Conservation (phyloP, 2,329 filamentous ascomycete species). For the Plectosphaerella cucumerina region DNA sequence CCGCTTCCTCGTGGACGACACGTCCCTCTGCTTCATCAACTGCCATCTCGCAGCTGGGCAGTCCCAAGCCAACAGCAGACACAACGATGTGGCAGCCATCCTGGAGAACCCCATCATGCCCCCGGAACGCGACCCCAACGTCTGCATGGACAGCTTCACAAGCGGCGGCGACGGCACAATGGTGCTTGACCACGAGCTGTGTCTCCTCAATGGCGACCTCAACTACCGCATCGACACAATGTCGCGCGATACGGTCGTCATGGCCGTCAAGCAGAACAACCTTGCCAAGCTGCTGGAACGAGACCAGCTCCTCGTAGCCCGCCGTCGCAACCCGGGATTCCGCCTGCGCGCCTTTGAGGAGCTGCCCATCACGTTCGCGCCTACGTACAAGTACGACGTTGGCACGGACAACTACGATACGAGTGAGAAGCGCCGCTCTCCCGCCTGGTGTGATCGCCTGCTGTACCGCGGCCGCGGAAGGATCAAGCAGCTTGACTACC, state of each 20-base stretch:
- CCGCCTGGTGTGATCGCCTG: conserved; percentile 94
- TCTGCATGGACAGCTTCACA: conserved; percentile 73
- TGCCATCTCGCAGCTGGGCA: conserved; percentile 96
- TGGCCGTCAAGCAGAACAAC: conserved; percentile 77
- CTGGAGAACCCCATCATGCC: conserved; percentile 77
- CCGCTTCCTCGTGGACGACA: conserved; percentile 91
- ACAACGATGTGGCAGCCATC: conserved; percentile 88
- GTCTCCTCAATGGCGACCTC: conserved; percentile 89
- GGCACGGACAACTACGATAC: conserved; percentile 92
- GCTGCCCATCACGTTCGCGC: conserved; percentile 82
- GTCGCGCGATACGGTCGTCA: conserved; percentile 87
- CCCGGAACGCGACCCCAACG: conserved; percentile 60
- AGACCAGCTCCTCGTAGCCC: conserved; percentile 86
- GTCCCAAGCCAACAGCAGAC: conserved; percentile 81
- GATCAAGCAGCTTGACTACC: conserved; percentile 84
- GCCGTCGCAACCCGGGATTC: conserved; percentile 86
- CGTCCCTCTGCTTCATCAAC: conserved; percentile 92
- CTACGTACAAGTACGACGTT: conserved; percentile 98
- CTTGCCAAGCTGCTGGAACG: conserved; percentile 83
- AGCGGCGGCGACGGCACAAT: conserved; percentile 93
- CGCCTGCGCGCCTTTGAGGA: conserved; percentile 87
- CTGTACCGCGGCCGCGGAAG: conserved; percentile 79
- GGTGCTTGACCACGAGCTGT: conserved; percentile 97
- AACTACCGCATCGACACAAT: conserved; percentile 99
- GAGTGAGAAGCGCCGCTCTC: conserved; percentile 88